Percentiles rank a stretch among this genome's conserved stretches.
Conservation (phyloP, 2,329 filamentous ascomycete species). For the Penicillium sp. region DNA sequence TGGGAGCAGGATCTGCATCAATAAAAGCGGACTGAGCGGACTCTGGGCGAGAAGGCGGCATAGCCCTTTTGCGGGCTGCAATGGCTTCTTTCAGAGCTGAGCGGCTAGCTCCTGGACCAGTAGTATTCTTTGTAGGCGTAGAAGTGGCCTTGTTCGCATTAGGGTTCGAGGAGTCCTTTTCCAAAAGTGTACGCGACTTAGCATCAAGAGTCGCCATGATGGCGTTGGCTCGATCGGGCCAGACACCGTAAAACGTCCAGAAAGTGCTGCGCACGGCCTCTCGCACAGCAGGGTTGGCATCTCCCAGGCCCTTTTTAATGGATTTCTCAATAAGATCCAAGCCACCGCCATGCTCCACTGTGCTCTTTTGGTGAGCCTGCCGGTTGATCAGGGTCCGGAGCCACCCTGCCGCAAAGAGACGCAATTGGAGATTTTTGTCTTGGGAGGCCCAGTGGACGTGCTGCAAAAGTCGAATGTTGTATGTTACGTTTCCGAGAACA, state of each 20-base stretch:
- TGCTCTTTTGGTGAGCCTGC: slow-evolving; percentile 73
- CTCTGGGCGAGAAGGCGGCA: slow-evolving; percentile 59
- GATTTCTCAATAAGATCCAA: slow-evolving; percentile 84
- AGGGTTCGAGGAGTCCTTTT: slow-evolving; percentile 79
- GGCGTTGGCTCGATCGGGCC: slow-evolving; percentile 74
- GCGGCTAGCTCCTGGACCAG: slow-evolving; percentile 34
- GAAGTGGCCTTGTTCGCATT: slow-evolving; percentile 35
- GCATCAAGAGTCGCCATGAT: slow-evolving; percentile 78
- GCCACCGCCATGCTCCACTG: slow-evolving; percentile 82
- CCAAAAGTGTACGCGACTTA: slow-evolving; percentile 76
- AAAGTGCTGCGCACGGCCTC: slow-evolving; percentile 84
- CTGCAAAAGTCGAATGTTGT: slow-evolving; percentile 78
- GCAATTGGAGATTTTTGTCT: slow-evolving; percentile 91
- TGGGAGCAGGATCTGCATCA: slow-evolving; percentile 39
- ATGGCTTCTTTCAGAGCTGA: slow-evolving; percentile 78
- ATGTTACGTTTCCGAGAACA: slow-evolving; percentile 78
- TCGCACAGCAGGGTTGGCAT: slow-evolving; percentile 87
- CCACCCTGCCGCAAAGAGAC: slow-evolving; percentile 80
- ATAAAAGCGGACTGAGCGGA: slow-evolving; percentile 61
- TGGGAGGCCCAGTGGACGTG: slow-evolving; percentile 81
- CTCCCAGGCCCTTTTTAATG: slow-evolving; percentile 83
- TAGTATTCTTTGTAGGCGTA: slow-evolving; percentile 22
- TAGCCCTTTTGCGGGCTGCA: slow-evolving; percentile 74
- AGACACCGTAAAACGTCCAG: slow-evolving; percentile 79
- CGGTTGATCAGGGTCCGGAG: slow-evolving; percentile 79